A percentile compares a stretch with the other conserved stretches of the same genome.
Evolutionary conservation across 805 yeast species (phyloP).

Genomic region (Lachancea sp.): DNA sequence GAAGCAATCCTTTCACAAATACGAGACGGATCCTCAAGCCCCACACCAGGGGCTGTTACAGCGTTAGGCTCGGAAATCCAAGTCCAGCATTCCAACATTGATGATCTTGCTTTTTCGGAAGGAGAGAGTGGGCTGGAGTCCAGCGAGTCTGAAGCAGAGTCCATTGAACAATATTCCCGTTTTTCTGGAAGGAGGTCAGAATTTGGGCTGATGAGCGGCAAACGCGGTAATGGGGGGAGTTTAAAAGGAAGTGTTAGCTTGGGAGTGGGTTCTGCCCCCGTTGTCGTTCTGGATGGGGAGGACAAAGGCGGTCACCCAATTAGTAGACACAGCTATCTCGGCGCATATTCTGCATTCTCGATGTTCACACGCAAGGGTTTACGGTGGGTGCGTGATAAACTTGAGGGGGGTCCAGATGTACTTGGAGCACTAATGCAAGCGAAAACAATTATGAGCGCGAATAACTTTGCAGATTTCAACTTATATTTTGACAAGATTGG

Average conservation of each 20-base stretch:
- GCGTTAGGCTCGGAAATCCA: background rate
- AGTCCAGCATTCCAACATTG: background rate
- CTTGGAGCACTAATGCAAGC: slow-evolving; percentile 1
- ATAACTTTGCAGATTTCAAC: slow-evolving; percentile 1
- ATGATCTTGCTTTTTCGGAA: too few species aligned
- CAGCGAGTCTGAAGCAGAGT: too few species aligned
- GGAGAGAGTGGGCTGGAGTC: too few species aligned
- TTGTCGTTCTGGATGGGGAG: background rate
- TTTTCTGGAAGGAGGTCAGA: too few species aligned
- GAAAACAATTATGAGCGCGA: background rate
- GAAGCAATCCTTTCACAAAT: slow-evolving; percentile 5
- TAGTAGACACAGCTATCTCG: background rate
- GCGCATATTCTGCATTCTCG: slow-evolving; percentile 7
- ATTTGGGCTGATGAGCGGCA: too few species aligned
- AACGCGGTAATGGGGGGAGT: too few species aligned
- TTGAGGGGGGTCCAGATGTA: slow-evolving; percentile 1
- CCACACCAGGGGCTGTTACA: background rate
- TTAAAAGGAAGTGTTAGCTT: too few species aligned
- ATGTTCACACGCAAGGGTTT: slow-evolving; percentile 5
- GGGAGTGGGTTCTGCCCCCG: background rate
- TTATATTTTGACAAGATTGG: slow-evolving; percentile 1
- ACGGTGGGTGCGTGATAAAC: slow-evolving; percentile 6
- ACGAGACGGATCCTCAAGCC: slow-evolving; percentile 1
- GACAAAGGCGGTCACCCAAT: background rate
- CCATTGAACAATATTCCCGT: too few species aligned